Evolutionary conservation across 2,329 filamentous ascomycete genomes (phyloP), one percentile per base, ranked within the genome.

Genomic region (Diplocarpon rosae): DNA sequence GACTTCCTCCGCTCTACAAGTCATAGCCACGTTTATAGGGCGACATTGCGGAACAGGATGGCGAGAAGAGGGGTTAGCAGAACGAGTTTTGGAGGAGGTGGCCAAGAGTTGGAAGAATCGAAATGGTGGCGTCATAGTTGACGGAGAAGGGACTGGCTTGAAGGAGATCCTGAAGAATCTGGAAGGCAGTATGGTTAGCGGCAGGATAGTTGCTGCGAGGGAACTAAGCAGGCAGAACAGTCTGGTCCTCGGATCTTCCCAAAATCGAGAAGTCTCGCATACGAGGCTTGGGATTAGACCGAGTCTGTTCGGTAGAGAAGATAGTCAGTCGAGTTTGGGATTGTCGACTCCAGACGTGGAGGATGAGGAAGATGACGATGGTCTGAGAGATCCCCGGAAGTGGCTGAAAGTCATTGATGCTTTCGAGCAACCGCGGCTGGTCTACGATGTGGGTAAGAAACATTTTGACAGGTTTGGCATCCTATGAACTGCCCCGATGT

Each of bases 21-120:
- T 85, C 37, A 72, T 98, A 28, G 89, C 92, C 15, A 74, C 77
- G 1, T 98, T 98, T 63, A 83, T 98, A 42, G 93, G 92, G 10
- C 82, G 85, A 55, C 84, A 95, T 64, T 98, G 92, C 63, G 92
- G 92, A 29, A 89, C 89, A 46, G 87, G 81, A 80, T 98, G 92
- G 92, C 78, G 90, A 57, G 89, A 96, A 67, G 88, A 94, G 62
- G 90, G 93, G 0, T 70, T 95, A 28, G 92, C 89, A 2, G 93
- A 98, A 64, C 83, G 82, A 53, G 86, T 95, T 11, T 68, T 98
- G 30, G 92, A 98, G 58, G 92, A 96, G 64, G 78, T 89, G 7
- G 89, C 92, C 1, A 83, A 85, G 63, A 76, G 77, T 54, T 98
- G 92, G 93, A 96, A 95, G 68, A 85, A 82, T 54, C 74, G 83